A percentile compares a stretch with the other conserved stretches of the same genome.
Conservation (phyloP, 345 rosid genomes). For the Rhizophora apiculata region DNA sequence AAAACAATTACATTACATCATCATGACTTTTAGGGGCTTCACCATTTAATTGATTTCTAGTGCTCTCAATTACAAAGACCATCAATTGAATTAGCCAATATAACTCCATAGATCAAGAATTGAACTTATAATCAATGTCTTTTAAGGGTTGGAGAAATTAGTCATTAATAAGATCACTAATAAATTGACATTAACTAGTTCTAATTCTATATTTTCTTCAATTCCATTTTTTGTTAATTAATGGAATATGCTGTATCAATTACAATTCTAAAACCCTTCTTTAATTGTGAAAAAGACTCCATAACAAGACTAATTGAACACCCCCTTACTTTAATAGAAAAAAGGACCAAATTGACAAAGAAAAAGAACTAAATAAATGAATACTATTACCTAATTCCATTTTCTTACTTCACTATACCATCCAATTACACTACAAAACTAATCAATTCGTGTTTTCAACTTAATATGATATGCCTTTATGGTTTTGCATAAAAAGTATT, state of each 20-base stretch:
- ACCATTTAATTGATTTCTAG: slow-evolving; percentile 9
- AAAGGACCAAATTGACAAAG: not conserved
- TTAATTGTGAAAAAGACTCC: not conserved
- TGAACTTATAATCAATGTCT: slow-evolving; percentile 16
- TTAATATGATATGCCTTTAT: not conserved
- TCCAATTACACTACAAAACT: slow-evolving; percentile 53
- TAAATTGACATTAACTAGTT: not conserved
- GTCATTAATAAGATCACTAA: slow-evolving; percentile 9
- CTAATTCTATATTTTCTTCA: no score
- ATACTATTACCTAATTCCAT: slow-evolving; percentile 74
- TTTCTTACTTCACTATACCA: slow-evolving; percentile 89
- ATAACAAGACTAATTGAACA: not conserved
- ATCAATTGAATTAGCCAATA: slow-evolving; percentile 13
- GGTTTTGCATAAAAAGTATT: not conserved
- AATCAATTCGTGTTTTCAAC: not conserved
- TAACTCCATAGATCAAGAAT: not conserved
- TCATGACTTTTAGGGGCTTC: slow-evolving; percentile 6
- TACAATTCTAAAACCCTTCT: not conserved
- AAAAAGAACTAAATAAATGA: not conserved
- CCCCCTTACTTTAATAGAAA: not conserved
- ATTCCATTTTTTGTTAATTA: not conserved
- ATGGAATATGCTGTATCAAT: not conserved
- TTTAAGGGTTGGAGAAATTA: slow-evolving; percentile 16
- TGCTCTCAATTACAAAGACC: not conserved
- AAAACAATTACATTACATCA: not conserved